Evolutionary conservation across 2,329 filamentous ascomycete genomes (phyloP).

Genomic region (Nemania abortiva): DNA sequence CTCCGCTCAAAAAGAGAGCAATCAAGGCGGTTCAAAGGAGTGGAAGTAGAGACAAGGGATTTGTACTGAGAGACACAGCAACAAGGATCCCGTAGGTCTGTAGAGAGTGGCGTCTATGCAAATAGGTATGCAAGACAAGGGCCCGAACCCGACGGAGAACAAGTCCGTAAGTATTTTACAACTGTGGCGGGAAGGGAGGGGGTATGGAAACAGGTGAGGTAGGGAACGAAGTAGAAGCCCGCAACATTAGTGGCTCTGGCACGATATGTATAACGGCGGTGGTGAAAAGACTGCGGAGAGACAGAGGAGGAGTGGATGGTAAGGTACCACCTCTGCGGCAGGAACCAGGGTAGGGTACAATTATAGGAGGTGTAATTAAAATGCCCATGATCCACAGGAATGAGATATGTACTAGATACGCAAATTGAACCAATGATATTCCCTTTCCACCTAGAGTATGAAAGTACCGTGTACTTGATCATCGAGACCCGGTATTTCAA

Average conservation of each 20-base stretch:
- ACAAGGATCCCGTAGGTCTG: slow-evolving; percentile 23
- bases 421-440: no score
- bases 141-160: slow-evolving; percentile 18
- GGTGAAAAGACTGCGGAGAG: slow-evolving; percentile 29
- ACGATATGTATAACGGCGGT: slow-evolving; percentile 19
- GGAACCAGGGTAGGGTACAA: slow-evolving; percentile 5
- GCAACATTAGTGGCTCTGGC: slow-evolving; percentile 28
- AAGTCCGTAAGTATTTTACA: slow-evolving; percentile 29
- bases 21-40: slow-evolving; percentile 23
- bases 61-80: slow-evolving; percentile 16
- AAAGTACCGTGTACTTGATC: slow-evolving; percentile 4
- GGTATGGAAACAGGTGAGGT: slow-evolving; percentile 15
- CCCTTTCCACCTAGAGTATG: not conserved
- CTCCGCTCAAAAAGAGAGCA: slow-evolving; percentile 20
- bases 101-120: slow-evolving; percentile 33
- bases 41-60: slow-evolving; percentile 32
- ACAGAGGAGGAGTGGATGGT: slow-evolving; percentile 19
- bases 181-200: slow-evolving; percentile 7
- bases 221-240: slow-evolving; percentile 28
- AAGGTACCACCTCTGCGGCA: slow-evolving; percentile 9
- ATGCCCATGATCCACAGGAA: not conserved
- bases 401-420: slow-evolving; percentile 15
- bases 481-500: not conserved
- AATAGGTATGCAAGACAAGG: slow-evolving; percentile 21
- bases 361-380: slow-evolving; percentile 36